phyloP scores from a whole-genome alignment of 345 rosid species.

The Salix udensis region DNA sequence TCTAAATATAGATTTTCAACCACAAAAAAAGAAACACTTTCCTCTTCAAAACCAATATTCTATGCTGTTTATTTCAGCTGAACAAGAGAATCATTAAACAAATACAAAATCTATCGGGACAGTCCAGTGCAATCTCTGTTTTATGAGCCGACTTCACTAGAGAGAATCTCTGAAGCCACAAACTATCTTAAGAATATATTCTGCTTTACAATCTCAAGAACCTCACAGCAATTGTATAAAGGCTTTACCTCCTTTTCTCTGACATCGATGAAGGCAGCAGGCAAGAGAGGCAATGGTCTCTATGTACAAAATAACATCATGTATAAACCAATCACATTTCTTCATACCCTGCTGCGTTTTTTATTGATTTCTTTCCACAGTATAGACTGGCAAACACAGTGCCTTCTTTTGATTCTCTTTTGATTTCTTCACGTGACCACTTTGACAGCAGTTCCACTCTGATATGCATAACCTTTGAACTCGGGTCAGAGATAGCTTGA shows the following conservation, averaged over 20 bases:
- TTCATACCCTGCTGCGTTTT: background rate
- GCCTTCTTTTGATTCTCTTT: background rate
- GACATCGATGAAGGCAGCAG: background rate
- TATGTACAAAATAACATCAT: background rate
- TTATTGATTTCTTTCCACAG: background rate
- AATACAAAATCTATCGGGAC: background rate
- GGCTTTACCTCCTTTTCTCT: background rate
- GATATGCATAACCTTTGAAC: background rate
- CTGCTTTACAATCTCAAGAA: background rate
- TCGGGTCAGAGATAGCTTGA: background rate
- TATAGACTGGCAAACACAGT: background rate
- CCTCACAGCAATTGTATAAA: background rate
- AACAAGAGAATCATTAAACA: background rate
- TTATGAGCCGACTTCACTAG: background rate
- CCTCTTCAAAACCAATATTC: background rate
- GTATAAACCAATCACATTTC: background rate
- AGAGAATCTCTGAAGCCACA: background rate
- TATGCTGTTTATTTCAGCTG: background rate
- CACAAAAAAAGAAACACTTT: background rate
- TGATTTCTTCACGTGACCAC: background rate
- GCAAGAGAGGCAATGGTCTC: background rate
- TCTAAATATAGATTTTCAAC: background rate
- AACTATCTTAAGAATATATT: background rate
- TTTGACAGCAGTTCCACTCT: background rate
- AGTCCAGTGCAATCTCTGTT: background rate